phyloP scores from a whole-genome alignment of 768 basidiomycete species.

The Aureoboletus auriporus region DNA sequence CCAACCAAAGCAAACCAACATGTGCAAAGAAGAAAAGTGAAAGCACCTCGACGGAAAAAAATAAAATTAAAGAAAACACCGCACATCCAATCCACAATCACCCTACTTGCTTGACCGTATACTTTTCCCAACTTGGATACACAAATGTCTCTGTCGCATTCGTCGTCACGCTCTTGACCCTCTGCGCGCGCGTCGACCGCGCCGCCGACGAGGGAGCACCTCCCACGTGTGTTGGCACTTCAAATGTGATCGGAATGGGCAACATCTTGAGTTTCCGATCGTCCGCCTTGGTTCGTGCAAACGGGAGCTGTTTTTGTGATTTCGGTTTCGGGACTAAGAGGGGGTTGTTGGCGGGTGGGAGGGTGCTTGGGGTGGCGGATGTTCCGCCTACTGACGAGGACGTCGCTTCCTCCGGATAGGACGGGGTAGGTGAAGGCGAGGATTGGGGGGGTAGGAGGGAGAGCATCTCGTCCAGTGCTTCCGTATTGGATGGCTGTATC shows the following conservation, averaged over 20 bases:
- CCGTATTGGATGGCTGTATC: conserved; percentile 60
- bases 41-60: no score
- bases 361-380: conserved; percentile 7
- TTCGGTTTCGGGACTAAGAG: conserved; percentile 40
- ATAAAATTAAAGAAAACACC: no score
- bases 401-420: conserved; percentile 19
- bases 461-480: conserved; percentile 56
- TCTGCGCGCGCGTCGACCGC: conserved; percentile 28
- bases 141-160: conserved; percentile 41
- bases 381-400: conserved; percentile 28
- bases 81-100: no score
- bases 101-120: conserved; percentile 43
- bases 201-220: conserved; percentile 18
- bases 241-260: conserved; percentile 41
- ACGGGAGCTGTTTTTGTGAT: conserved; percentile 46
- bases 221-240: conserved; percentile 24
- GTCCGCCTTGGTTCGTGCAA: conserved; percentile 47
- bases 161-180: conserved; percentile 27
- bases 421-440: conserved; percentile 5
- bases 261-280: conserved; percentile 52
- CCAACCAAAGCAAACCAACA: no score
- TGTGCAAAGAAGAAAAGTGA: no score
- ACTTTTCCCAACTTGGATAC: conserved; percentile 66
- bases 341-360: conserved; percentile 24
- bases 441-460: conserved; percentile 31